Conservation (phyloP, 169 alveolate genomes). For the Nephromyces sp. region DNA sequence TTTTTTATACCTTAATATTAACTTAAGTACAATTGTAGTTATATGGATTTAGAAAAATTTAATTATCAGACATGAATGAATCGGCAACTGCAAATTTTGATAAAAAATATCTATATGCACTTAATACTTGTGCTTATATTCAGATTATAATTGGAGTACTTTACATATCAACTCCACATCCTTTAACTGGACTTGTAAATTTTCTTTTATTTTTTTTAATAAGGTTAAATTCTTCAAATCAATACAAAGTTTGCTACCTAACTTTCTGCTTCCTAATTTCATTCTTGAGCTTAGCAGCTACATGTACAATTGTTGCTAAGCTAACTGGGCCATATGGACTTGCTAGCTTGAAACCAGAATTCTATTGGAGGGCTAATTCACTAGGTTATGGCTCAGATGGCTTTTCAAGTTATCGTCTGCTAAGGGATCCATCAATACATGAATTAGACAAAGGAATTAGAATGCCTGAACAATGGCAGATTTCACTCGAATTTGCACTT, state of each 20-base stretch:
- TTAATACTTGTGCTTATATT: too few relatives aligned
- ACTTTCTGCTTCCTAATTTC: constrained; percentile 3
- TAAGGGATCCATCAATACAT: background rate
- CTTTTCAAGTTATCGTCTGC: background rate
- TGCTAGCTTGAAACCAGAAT: constrained; percentile 23
- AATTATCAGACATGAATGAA: too few relatives aligned
- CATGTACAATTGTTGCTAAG: constrained; percentile 13
- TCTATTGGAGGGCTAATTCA: constrained; percentile 22
- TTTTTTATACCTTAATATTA: too few relatives aligned
- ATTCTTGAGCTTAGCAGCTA: constrained; percentile 17
- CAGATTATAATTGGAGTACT: background rate
- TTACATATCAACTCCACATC: constrained; percentile 21
- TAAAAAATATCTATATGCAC: too few relatives aligned
- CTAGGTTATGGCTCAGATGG: background rate
- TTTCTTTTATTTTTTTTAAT: constrained; percentile 13
- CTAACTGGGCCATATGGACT: constrained; percentile 28
- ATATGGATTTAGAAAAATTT: too few relatives aligned
- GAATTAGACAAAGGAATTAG: background rate
- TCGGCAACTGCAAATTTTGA: too few relatives aligned
- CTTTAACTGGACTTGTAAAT: constrained; percentile 7
- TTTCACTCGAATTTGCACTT: background rate
- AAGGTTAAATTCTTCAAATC: background rate
- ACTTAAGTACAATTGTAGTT: too few relatives aligned
- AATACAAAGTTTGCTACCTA: background rate
- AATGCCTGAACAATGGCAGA: background rate